Percentiles rank a stretch among this genome's conserved stretches.
Evolutionary conservation across 257 asterid species (phyloP).

Genomic region (Forsythia viridissima): DNA sequence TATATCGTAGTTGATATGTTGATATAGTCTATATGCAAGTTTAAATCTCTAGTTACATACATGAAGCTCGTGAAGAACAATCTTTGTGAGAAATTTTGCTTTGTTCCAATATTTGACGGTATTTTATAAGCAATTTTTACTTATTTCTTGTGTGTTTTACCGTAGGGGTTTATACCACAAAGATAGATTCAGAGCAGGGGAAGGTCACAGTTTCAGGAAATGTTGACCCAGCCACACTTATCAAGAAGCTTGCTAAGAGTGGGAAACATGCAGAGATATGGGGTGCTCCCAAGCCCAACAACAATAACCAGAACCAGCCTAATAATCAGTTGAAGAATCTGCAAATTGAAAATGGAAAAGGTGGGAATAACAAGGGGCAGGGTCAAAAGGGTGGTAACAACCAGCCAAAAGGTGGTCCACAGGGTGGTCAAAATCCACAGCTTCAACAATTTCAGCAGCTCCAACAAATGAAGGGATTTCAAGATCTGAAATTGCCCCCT

Average conservation of each 20-base stretch:
- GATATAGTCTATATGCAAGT: too few species aligned
- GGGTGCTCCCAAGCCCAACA: conserved; percentile 73
- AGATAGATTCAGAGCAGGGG: conserved; percentile 80
- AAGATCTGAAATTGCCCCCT: conserved; percentile 61
- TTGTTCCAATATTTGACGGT: neutral
- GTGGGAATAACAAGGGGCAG: conserved; percentile 47
- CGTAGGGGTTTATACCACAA: conserved; percentile 76
- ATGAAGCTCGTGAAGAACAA: neutral
- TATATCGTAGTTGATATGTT: too few species aligned
- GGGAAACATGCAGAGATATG: conserved; percentile 88
- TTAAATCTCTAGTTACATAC: too few species aligned
- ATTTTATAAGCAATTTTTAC: neutral
- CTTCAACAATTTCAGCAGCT: conserved; percentile 42
- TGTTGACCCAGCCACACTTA: conserved; percentile 74
- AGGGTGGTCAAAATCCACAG: conserved; percentile 40
- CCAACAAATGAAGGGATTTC: conserved; percentile 48
- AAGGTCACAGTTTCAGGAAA: conserved; percentile 92
- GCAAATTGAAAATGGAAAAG: conserved; percentile 58
- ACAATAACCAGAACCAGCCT: conserved; percentile 47
- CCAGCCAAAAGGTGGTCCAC: conserved; percentile 37
- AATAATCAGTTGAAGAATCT: conserved; percentile 60
- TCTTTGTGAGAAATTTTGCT: neutral
- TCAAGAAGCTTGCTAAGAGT: conserved; percentile 75
- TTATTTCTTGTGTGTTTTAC: neutral
- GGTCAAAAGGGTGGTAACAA: conserved; percentile 31